Evolutionary conservation across 768 basidiomycete genomes (phyloP).

Genomic region (Lentinula lateritia): DNA sequence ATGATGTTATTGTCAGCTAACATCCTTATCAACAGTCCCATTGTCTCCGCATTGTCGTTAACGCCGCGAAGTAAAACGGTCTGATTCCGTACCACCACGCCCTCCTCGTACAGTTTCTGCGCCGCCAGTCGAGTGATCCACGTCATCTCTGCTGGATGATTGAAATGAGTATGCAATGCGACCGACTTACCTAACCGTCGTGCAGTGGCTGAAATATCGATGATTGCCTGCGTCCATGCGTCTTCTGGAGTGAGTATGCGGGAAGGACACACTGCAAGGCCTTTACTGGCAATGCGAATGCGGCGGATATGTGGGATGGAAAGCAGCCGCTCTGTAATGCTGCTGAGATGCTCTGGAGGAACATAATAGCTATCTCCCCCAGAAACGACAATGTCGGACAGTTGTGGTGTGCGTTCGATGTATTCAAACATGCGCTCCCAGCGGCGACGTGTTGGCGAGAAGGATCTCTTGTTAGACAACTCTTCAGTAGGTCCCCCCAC

Average conservation of each 20-base stretch:
- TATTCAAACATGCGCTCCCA: not conserved
- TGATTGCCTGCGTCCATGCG: constrained; percentile 10
- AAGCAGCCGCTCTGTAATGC: not conserved
- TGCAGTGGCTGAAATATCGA: constrained; percentile 9
- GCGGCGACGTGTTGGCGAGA: not conserved
- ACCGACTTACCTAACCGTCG: constrained; percentile 13
- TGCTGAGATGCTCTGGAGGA: not conserved
- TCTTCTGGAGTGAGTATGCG: not conserved
- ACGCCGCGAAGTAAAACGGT: not conserved
- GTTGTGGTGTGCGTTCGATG: not conserved
- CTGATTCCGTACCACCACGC: not conserved
- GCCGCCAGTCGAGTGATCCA: constrained; percentile 10
- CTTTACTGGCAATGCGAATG: not conserved
- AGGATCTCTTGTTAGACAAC: not conserved
- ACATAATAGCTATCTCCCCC: not conserved
- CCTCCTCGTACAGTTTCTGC: not conserved
- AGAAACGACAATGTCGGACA: not conserved
- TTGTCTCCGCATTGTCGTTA: not conserved
- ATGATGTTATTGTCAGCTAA: not conserved
- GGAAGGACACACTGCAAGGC: not conserved
- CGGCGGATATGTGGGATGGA: not conserved
- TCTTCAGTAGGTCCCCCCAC: not conserved
- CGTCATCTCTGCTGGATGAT: constrained; percentile 15
- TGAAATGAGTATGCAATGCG: constrained; percentile 16
- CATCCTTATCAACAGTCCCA: not conserved